Percentiles rank a stretch among this genome's conserved stretches.
Conservation (phyloP, 225 moss, liverwort and hornwort species). For the Pseudoscleropodium purum region DNA sequence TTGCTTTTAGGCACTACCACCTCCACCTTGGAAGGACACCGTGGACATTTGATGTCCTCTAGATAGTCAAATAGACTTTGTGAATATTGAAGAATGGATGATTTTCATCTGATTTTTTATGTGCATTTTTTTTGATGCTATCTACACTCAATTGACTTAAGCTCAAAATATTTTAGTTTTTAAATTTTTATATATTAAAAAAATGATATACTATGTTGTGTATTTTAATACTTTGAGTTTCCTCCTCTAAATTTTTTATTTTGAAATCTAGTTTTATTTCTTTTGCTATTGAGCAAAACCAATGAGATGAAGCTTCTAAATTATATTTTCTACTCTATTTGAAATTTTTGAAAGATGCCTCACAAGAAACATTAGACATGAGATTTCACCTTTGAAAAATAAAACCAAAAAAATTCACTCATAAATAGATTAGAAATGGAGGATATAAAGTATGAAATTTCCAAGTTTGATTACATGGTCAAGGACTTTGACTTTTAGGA, state of each 20-base stretch:
- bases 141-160: background rate
- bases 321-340: background rate
- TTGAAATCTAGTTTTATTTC: background rate
- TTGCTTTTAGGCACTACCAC: background rate
- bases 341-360: background rate
- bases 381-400: background rate
- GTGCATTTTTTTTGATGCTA: background rate
- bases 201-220: fast-evolving
- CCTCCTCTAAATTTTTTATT: too few species aligned
- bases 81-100: background rate
- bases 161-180: too few species aligned
- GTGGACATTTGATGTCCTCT: background rate
- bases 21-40: fast-evolving
- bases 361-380: background rate
- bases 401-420: background rate
- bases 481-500: background rate
- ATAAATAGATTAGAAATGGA: background rate
- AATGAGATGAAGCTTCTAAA: background rate
- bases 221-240: background rate
- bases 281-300: background rate
- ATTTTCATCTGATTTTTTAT: background rate
- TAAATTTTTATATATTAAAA: too few species aligned
- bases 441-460: background rate
- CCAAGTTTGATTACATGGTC: background rate
- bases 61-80: background rate